Percentiles rank a stretch among this genome's conserved stretches.
Evolutionary conservation across 2,329 filamentous ascomycete species (phyloP).

Genomic region (Alternaria dauci): DNA sequence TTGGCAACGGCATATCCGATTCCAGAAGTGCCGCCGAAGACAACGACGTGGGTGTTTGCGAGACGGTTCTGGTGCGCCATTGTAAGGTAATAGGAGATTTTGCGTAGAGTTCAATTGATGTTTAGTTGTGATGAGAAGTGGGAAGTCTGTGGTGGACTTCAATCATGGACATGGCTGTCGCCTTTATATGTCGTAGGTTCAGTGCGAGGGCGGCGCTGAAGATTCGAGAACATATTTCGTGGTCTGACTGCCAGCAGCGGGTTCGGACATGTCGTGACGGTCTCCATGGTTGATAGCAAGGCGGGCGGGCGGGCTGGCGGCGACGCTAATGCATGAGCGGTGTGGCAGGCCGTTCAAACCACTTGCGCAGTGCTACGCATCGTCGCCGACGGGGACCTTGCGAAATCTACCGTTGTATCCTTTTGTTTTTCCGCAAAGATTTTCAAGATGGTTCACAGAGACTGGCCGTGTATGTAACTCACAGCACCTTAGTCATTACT

Average conservation of each 20-base stretch:
- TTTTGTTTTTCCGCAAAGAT: background rate
- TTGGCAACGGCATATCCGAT: conserved; percentile 71
- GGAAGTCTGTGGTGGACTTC: background rate
- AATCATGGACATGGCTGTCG: background rate
- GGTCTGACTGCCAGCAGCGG: conserved; percentile 4
- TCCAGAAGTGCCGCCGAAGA: conserved; percentile 71
- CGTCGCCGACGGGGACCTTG: background rate
- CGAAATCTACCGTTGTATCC: background rate
- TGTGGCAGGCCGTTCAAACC: conserved; percentile 18
- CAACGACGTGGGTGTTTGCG: conserved; percentile 59
- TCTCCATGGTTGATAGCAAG: background rate
- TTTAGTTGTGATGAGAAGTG: background rate
- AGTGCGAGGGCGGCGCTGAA: background rate
- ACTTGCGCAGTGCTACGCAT: conserved; percentile 11
- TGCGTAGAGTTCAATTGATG: background rate
- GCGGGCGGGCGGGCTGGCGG: conserved; percentile 13
- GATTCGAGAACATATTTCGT: background rate
- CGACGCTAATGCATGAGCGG: conserved; percentile 34
- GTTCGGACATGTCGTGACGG: conserved; percentile 1
- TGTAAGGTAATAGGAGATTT: background rate
- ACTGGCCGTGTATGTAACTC: too few relatives aligned
- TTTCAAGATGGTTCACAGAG: too few relatives aligned
- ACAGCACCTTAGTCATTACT: too few relatives aligned
- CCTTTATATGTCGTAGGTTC: background rate
- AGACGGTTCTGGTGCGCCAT: conserved; percentile 59